Evolutionary conservation across 805 yeast species (phyloP), one percentile per base, ranked within the genome.

Genomic region (Maudiozyma saulgeensis): DNA sequence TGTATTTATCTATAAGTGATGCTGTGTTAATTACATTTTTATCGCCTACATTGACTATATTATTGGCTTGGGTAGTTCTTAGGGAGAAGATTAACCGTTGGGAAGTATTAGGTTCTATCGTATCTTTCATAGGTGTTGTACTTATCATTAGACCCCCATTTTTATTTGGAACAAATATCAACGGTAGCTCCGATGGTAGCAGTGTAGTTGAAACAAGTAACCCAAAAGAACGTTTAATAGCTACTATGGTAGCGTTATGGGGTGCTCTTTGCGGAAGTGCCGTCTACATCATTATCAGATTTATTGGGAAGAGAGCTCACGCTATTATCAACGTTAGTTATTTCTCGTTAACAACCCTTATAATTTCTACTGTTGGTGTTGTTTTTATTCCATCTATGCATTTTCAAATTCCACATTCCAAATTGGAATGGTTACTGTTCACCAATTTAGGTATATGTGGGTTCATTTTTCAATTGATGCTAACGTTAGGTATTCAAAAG

Each of bases 401-500:
- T 2, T 81, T 86, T 62, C 78, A 73, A 50, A 56, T 77, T 1
- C 96, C 96, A 1, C 75, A 73, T 16, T 76, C 77, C n/a, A 28
- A 55, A 1, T 70, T 69, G 57, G 91, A 87, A 63, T 86, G 95
- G 93, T 54, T 68, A 2, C 67, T 85, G 19, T 75, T 89, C 53
- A 49, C 68, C 1, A 61, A 75, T 21, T 74, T 87, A 51, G 96
- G 96, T 2, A 52, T 83, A 2, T 75, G 85, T 47, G 97, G 97
- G 0, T 90, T 89, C 65, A 67, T 81, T 51, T 84, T 84, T 82
- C 96, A 90, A 64, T 82, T 81, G 58, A 68, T 82, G 37, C 66
- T 86, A 44, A 86, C 96, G 0, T 80, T 87, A 8, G 96, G 96
- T 0, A 76, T 89, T 46, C 95, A 87, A 63, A 72, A 87, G 48